Evolutionary conservation across 1,284 basidiomycete genomes (phyloP), one percentile per base, ranked within the genome.

Genomic region (Heterobasidion annosum): DNA sequence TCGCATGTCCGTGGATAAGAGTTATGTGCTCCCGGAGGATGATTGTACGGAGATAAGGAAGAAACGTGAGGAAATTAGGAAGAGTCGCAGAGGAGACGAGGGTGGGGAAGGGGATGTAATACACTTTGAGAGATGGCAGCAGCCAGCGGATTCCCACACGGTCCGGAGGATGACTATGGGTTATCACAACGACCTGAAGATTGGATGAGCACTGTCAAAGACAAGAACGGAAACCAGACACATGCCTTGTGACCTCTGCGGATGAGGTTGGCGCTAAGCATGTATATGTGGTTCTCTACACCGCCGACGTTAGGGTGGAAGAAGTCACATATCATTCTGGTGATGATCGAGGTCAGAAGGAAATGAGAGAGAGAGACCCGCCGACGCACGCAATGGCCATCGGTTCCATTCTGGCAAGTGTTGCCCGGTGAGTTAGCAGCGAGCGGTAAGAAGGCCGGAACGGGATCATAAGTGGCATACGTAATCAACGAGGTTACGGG

Each of bases 241-340:
- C 62, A 53, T 64, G 89, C 93, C 71, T 91, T 94, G 69, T 99
- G 94, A 1, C 95, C 93, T 33, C 82, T 79, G 44, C 78, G 76
- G 53, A 94, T 81, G 50, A 99, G 82, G 55, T 88, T 85, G n/a
- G 88, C 83, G 58, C 87, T 83, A 42, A 98, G 77, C 82, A 91
- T 92, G 71, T 93, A 98, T 51, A 98, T 95, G 69, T 98, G 94
- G 58, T 86, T 95, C 70, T 99, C 97, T 25, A 99, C 95, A 9
- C 97, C 97, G 25, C 97, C 97, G 2, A 97, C 88, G 58, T 85
- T 81, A 0, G 96, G 96, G 65, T 92, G 87, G 73, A 98, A 99
- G 74, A 98, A 99, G 70, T 99, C 96, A 50, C 87, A 93, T 49
- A 98, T 83, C 91, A 99, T 94, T 32, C 92, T 95, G 55, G 25